Base-by-base conservation (phyloP, 139 green algal species). In the Coccomyxa sp. region DNA sequence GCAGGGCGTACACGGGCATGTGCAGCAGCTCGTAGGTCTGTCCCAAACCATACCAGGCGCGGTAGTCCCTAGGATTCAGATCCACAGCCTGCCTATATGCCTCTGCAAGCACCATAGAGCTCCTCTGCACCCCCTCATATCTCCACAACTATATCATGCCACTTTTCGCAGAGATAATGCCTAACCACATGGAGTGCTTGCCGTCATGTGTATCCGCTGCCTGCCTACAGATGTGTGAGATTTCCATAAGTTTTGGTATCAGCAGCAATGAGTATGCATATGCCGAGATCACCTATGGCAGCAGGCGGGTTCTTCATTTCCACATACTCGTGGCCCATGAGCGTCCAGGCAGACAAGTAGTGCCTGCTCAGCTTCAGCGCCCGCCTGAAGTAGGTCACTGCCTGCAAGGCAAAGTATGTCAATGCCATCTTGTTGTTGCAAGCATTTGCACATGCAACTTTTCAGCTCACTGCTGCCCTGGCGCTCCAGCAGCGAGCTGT, bases 291-390 rank as follows among this genome's bases (percentile, higher is more conserved):
- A 85, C 92, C 89, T 39, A 98, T 95, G 24, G 95, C 95, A 29
- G 93, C 91, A 6, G 91, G 78, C 5, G 92, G 90, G 83, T 99
- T 99, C 84, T 98, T 97, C 82, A 99, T 89, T 85, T 99, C 96
- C 80, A 99, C 91, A 78, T 92, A 99, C 81, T 99, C 96, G 78
- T 99, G 96, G 0, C 96, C 96, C 93, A 99, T 97, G 12, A 99
- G 89, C 0, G 96, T 99, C 96, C 95, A 99, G n/a, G 96, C 96
- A 31, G 85, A 90, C 40, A 98, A 81, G 85, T 93, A 99, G 41
- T 83, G 75, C 35, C 81, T 87, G 77, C 97, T 89, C 69, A 99
- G 89, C 31, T 90, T 92, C 39, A 99, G 88, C 1, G 96, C 96
- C 0, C 96, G 91, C 41, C 86, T 79, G 87, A 98, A 99, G 87